phyloP scores from a whole-genome alignment of 208 protist species.

The Leishmania amazonensis region DNA sequence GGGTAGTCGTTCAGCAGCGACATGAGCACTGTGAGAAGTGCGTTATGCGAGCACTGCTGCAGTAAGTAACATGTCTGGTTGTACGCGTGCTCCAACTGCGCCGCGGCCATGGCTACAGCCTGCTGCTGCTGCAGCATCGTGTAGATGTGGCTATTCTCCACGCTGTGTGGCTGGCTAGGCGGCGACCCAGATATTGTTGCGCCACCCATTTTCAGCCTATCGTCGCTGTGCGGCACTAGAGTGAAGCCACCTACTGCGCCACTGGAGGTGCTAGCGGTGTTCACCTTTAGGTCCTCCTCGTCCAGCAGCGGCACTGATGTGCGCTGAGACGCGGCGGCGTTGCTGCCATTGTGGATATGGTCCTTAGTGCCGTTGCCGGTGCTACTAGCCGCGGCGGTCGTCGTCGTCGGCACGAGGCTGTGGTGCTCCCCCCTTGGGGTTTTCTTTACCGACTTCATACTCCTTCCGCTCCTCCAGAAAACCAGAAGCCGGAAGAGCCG shows the following conservation, averaged over 20 bases:
- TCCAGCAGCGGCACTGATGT: conserved; percentile 36
- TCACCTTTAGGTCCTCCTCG: conserved; percentile 45
- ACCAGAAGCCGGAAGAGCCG: background rate
- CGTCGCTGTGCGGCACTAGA: conserved; percentile 29
- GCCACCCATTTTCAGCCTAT: conserved; percentile 13
- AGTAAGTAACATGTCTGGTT: conserved; percentile 52
- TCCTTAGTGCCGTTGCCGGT: background rate
- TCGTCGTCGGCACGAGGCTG: conserved; percentile 16
- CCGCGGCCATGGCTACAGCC: conserved; percentile 37
- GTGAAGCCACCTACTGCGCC: conserved; percentile 17
- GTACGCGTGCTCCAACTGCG: conserved; percentile 71
- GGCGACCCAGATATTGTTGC: background rate
- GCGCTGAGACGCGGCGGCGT: conserved; percentile 2
- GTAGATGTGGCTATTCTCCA: conserved; percentile 46
- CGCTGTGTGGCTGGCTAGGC: conserved; percentile 19
- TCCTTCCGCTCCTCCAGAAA: background rate
- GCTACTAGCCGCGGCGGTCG: background rate
- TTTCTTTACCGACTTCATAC: conserved; percentile 8
- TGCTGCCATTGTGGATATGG: conserved; percentile 4
- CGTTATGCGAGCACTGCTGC: conserved; percentile 58
- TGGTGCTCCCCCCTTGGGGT: conserved; percentile 19
- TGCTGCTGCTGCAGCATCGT: conserved; percentile 54
- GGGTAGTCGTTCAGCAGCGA: conserved; percentile 81
- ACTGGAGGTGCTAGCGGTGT: background rate
- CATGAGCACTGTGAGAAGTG: conserved; percentile 62